Percentiles rank a stretch among this genome's conserved stretches.
Evolutionary conservation across 176 grass and related monocot genomes (phyloP).

Genomic region (barley (Hordeum vulgare)): MorexV3_pseudomolecules_assembly NC_058520.1:146993634-146994133

Average conservation of each 20-base stretch:
- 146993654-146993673: not conserved
- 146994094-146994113: not conserved
- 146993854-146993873: conserved; percentile 95
- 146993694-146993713: not conserved
- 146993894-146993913: conserved; percentile 90
- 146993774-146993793: not conserved
- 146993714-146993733: not conserved
- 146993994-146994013: conserved; percentile 75
- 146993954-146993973: not conserved
- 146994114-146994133: too few relatives aligned
- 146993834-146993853: conserved; percentile 74
- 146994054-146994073: conserved; percentile 27
- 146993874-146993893: conserved; percentile 96
- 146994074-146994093: not conserved
- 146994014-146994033: conserved; percentile 96
- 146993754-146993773: not conserved
- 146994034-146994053: conserved; percentile 99
- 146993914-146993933: conserved; percentile 2
- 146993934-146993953: conserved; percentile 14
- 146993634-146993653: not conserved
- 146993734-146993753: not conserved
- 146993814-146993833: not conserved
- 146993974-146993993: conserved; percentile 63
- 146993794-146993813: conserved; percentile 8
- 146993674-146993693: not conserved